phyloP scores from a whole-genome alignment of 306 rosid genomes.

The Datisca glomerata region DNA sequence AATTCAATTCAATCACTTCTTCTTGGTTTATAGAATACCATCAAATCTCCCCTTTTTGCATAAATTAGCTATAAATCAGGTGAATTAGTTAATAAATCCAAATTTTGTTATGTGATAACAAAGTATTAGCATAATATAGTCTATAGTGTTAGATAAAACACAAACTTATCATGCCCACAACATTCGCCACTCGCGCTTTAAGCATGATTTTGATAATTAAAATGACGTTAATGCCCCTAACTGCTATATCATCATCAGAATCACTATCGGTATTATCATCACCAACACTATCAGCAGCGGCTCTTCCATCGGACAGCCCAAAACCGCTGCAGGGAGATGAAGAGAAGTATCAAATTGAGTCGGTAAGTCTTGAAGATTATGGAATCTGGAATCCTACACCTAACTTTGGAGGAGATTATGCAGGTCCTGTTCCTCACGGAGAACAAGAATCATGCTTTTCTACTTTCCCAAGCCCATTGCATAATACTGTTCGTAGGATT shows the following conservation, averaged over 20 bases:
- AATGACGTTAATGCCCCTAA: slow-evolving; percentile 11
- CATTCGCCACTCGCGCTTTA: slow-evolving; percentile 3
- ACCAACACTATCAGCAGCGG: not conserved
- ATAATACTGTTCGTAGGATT: not conserved
- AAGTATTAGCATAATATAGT: too few species aligned
- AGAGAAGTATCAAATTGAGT: not conserved
- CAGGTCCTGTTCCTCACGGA: slow-evolving; percentile 45
- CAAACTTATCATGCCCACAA: slow-evolving; percentile 8
- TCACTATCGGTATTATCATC: not conserved
- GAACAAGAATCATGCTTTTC: not conserved
- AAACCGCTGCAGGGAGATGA: slow-evolving; percentile 6
- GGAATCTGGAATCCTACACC: slow-evolving; percentile 37
- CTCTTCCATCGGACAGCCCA: slow-evolving; percentile 6
- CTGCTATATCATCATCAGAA: too few species aligned
- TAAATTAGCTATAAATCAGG: slow-evolving; percentile 1
- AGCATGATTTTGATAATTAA: slow-evolving; percentile 14
- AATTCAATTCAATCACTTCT: slow-evolving; percentile 11
- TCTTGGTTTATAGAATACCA: not conserved
- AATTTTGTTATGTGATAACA: too few species aligned
- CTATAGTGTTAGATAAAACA: slow-evolving; percentile 7
- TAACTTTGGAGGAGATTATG: slow-evolving; percentile 15
- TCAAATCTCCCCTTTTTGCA: not conserved
- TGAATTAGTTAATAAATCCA: too few species aligned
- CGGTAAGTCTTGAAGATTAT: slow-evolving; percentile 25
- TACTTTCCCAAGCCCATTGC: not conserved